Percentiles rank a stretch among this genome's conserved stretches.
These are phyloP conservation scores for Prunella vulgaris DNA, from an alignment of 257 asterid species.

Conservation along the genomic window DNA sequence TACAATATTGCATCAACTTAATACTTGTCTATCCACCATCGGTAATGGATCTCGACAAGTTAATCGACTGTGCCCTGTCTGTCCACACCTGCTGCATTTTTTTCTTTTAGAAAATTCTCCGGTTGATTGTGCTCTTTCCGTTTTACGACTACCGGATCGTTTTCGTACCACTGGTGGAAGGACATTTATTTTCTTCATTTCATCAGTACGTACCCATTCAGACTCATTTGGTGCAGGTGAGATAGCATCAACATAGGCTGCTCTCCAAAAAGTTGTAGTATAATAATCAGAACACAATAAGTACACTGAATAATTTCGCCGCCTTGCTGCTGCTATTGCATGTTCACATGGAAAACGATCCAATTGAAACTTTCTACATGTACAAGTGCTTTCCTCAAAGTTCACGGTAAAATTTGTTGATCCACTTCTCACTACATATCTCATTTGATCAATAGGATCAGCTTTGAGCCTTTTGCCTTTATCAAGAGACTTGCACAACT, in stretches of 20 bases:
- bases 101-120: no score
- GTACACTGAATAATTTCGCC: not conserved
- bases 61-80: no score
- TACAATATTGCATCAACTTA: no score
- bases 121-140: no score
- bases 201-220: not conserved
- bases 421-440: not conserved
- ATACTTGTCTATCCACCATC: no score
- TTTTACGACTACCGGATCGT: no score
- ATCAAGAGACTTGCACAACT: no score
- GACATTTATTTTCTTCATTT: not conserved
- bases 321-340: not conserved
- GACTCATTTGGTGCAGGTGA: not conserved
- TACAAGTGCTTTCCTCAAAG: not conserved
- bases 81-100: no score
- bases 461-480: not conserved
- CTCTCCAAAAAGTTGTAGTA: not conserved
- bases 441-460: not conserved
- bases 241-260: not conserved
- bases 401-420: not conserved
- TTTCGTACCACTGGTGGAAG: not conserved
- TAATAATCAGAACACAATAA: not conserved
- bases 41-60: no score
- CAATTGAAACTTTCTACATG: not conserved
- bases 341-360: not conserved